phyloP scores from a whole-genome alignment of 176 grass and related monocot species.

The Triticum turgidum region DNA sequence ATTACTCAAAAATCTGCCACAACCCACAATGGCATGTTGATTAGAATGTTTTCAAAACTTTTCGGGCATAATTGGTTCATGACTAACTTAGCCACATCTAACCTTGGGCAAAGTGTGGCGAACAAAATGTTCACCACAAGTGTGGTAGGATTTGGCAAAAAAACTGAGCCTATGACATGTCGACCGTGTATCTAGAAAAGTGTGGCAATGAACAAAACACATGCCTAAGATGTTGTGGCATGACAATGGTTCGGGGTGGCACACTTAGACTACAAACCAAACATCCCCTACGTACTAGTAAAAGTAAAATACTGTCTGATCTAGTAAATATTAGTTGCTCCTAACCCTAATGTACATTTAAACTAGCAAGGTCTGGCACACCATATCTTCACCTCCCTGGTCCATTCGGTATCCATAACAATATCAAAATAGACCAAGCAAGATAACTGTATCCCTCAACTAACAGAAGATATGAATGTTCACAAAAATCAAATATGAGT shows the following conservation, averaged over 20 bases:
- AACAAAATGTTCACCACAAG: too few relatives aligned
- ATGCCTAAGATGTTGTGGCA: too few relatives aligned
- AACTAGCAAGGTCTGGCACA: neutral
- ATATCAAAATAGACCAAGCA: neutral
- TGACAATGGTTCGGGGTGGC: too few relatives aligned
- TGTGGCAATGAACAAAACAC: too few relatives aligned
- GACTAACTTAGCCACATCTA: too few relatives aligned
- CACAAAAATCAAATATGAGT: neutral
- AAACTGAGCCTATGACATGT: too few relatives aligned
- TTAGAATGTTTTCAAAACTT: neutral
- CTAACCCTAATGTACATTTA: neutral
- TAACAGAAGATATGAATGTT: neutral
- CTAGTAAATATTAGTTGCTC: neutral
- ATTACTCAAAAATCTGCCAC: neutral
- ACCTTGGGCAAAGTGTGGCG: too few relatives aligned
- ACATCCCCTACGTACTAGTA: neutral
- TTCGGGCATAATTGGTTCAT: too few relatives aligned
- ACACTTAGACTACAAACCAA: too few relatives aligned
- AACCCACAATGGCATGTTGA: neutral
- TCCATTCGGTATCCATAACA: neutral
- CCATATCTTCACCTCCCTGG: neutral
- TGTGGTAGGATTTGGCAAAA: too few relatives aligned
- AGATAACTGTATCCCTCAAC: neutral
- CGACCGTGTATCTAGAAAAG: too few relatives aligned
- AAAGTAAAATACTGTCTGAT: neutral